Evolutionary conservation across 768 basidiomycete genomes (phyloP).

Genomic region (Amanita jacksonii): DNA sequence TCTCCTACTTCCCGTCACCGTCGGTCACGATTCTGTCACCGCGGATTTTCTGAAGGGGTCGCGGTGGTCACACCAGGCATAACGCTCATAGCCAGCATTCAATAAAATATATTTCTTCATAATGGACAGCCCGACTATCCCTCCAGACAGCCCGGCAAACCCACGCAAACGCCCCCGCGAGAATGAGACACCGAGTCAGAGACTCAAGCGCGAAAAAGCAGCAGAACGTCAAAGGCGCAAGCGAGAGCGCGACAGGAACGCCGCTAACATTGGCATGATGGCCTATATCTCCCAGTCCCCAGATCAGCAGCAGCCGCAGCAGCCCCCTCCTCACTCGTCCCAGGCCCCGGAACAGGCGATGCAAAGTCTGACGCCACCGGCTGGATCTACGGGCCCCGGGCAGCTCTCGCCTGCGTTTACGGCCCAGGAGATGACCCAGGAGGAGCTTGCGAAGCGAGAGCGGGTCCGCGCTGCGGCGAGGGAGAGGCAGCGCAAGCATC

Average conservation of each 20-base stretch:
- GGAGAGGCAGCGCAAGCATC: slow-evolving; percentile 78
- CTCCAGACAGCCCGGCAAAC: slow-evolving; percentile 8
- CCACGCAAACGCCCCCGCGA: no score
- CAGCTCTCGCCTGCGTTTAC: slow-evolving; percentile 11
- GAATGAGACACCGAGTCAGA: slow-evolving; percentile 29
- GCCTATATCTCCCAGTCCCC: slow-evolving; percentile 16
- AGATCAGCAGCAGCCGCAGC: slow-evolving; percentile 14
- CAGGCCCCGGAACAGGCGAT: slow-evolving; percentile 9
- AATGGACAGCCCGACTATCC: no score
- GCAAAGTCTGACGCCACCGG: background rate
- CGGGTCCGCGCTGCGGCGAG: slow-evolving; percentile 67
- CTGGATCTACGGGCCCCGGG: slow-evolving; percentile 10
- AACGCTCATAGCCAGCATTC: slow-evolving; percentile 12
- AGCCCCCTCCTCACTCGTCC: slow-evolving; percentile 9
- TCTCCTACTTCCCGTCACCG: slow-evolving; percentile 32
- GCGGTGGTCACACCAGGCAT: slow-evolving; percentile 33
- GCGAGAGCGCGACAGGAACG: slow-evolving; percentile 52
- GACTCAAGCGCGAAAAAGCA: slow-evolving; percentile 75
- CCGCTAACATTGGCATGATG: slow-evolving; percentile 32
- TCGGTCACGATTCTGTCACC: slow-evolving; percentile 39
- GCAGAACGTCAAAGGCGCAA: slow-evolving; percentile 79
- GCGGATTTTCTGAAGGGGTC: slow-evolving; percentile 1
- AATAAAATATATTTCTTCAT: background rate
- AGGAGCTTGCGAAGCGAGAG: slow-evolving; percentile 60
- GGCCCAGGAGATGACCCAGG: slow-evolving; percentile 36